A percentile compares a stretch with the other conserved stretches of the same genome.
These are phyloP conservation scores for Aspergillus sp. DNA, from an alignment of 2,329 filamentous ascomycete genomes.

Conservation along the genomic window DNA sequence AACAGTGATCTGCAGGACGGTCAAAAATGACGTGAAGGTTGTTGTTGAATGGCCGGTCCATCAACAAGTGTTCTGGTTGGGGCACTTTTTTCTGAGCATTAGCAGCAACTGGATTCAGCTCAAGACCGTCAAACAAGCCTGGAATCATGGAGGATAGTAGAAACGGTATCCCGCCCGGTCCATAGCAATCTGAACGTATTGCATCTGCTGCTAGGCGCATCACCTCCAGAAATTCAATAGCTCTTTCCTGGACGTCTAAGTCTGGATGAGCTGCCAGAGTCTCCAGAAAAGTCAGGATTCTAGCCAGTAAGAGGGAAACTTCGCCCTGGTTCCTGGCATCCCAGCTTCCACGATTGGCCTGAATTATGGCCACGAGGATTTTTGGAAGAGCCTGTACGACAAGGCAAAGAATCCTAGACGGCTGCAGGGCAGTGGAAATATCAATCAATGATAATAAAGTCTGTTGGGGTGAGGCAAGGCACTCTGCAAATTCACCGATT, in stretches of 20 bases:
- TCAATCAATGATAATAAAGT: constrained; percentile 74
- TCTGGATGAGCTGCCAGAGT: constrained; percentile 76
- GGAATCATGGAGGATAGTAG: constrained; percentile 90
- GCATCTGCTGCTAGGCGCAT: constrained; percentile 86
- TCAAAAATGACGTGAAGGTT: constrained; percentile 67
- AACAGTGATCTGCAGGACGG: constrained; percentile 52
- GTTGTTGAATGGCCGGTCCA: constrained; percentile 78
- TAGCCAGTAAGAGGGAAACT: constrained; percentile 73
- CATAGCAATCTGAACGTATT: constrained; percentile 31
- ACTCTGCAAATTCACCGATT: constrained; percentile 80
- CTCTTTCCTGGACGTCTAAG: constrained; percentile 90
- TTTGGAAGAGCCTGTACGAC: constrained; percentile 85
- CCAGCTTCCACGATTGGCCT: constrained; percentile 63
- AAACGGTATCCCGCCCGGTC: constrained; percentile 65
- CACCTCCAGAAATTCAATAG: constrained; percentile 88
- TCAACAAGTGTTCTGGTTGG: constrained; percentile 69
- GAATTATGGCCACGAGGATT: constrained; percentile 71
- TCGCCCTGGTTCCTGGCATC: constrained; percentile 70
- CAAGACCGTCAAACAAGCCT: constrained; percentile 78
- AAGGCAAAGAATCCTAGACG: constrained; percentile 69
- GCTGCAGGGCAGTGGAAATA: constrained; percentile 56
- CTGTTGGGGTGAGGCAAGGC: constrained; percentile 68
- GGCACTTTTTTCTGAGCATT: constrained; percentile 86
- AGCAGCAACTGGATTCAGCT: constrained; percentile 84
- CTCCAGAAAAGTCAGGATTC: constrained; percentile 80